Base-by-base conservation (phyloP, 768 basidiomycete genomes). In the Albatrellus ellisii region DNA sequence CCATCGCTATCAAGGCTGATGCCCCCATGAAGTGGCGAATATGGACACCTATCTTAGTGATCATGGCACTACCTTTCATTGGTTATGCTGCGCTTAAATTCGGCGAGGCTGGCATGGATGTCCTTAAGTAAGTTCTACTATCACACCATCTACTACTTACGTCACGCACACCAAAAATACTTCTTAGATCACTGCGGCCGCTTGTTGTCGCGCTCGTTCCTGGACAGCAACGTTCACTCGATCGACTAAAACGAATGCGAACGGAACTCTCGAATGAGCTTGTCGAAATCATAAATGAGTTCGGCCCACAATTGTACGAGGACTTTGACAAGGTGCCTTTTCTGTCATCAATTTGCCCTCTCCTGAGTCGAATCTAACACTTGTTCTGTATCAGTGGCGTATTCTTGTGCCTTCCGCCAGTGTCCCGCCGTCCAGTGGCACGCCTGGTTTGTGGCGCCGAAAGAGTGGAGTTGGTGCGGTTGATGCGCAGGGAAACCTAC, bases 21-120 rank as follows among this genome's bases (percentile, higher is more conserved):
- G 68, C 73, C 1, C 68, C 86, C 4, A 45, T 75, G 34, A 63
- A 67, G 46, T 81, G 79, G 70, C 71, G 67, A 43, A 57, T 87
- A 18, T 73, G 69, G 60, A 80, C 87, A 2, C 91, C 94, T 0
- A 69, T 90, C 51, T 57, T 83, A 7, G 77, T 88, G 41, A 63
- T 84, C 41, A 62, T 70, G 4, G 67, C 75, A 2, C 61, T 97
- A 17, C 92, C 94, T 14, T 72, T 83, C 56, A 83, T 94, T 67
- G 91, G 86, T 40, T 87, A 81, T 56, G 87, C 88, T 5, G 86
- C 92, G 4, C 71, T 98, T 34, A 94, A 95, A 59, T 97, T 95
- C 53, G 92, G 92, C 28, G 92, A 98, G 59, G 94, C 91, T 27
- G 94, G 92, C 29, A 81, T 92, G 75, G 92, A 98, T 53, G 89